Percentiles rank a stretch among this genome's conserved stretches.
Conservation (phyloP, 108 stramenopile species). For the Nannochloropsis granulata region DNA sequence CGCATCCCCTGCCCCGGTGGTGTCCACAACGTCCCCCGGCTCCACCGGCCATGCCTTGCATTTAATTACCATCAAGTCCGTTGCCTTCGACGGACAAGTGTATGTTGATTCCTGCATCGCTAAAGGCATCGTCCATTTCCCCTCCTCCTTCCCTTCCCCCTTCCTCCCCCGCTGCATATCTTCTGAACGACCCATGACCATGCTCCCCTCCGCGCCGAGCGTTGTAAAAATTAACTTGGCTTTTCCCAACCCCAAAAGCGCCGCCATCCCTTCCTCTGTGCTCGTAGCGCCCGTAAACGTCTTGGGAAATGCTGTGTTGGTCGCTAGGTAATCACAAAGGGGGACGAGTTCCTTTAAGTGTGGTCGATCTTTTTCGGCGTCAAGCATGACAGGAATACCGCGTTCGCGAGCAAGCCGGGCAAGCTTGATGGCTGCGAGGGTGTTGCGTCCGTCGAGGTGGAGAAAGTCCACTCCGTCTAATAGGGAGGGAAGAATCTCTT, state of each 20-base stretch:
- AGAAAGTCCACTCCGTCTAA: constrained; percentile 18
- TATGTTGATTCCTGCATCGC: not conserved
- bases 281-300: constrained; percentile 1
- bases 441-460: constrained; percentile 31
- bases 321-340: constrained; percentile 6
- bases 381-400: constrained; percentile 8
- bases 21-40: constrained; percentile 13
- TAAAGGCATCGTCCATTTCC: not conserved
- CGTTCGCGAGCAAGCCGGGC: constrained; percentile 8
- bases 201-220: constrained; percentile 12
- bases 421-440: constrained; percentile 14
- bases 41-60: constrained; percentile 11
- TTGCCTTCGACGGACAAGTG: not conserved
- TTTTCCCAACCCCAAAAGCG: constrained; percentile 1
- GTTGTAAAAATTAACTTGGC: constrained; percentile 6
- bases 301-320: constrained; percentile 9
- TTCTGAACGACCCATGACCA: not conserved
- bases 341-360: constrained; percentile 9
- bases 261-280: constrained; percentile 1
- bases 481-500: constrained; percentile 1
- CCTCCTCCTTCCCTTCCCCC: not conserved
- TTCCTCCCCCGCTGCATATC: not conserved
- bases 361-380: constrained; percentile 25
- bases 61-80: not conserved
- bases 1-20: constrained; percentile 28